Conservation (phyloP, 305 asterid species). For the Rubia occidens region DNA sequence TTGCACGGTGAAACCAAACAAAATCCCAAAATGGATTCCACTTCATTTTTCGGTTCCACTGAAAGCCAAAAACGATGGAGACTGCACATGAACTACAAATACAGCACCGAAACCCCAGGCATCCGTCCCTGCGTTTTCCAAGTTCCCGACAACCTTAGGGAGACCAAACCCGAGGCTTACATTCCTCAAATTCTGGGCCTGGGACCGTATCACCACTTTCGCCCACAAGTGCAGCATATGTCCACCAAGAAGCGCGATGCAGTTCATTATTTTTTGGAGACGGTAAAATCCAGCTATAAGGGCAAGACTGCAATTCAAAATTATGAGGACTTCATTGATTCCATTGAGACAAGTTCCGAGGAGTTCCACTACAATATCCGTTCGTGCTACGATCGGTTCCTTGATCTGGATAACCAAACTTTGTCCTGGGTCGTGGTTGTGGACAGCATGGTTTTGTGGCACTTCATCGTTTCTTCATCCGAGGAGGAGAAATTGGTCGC, state of each 20-base stretch:
- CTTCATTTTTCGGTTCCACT: neutral
- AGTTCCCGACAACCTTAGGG: conserved; percentile 5
- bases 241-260: neutral
- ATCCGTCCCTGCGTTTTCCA: neutral
- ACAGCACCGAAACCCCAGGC: neutral
- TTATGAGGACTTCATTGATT: neutral
- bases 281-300: conserved; percentile 2
- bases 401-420: neutral
- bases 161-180: conserved; percentile 11
- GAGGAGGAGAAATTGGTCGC: neutral
- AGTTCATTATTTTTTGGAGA: neutral
- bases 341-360: neutral
- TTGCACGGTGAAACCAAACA: no score
- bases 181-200: conserved; percentile 10
- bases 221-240: conserved; percentile 6
- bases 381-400: neutral
- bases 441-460: conserved; percentile 7
- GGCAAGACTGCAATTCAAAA: neutral
- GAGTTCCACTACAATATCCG: neutral
- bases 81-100: neutral
- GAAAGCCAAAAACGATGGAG: conserved; percentile 5
- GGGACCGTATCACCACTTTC: conserved; percentile 12
- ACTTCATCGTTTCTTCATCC: neutral
- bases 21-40: neutral
- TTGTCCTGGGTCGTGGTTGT: neutral